phyloP scores from a whole-genome alignment of 345 rosid genomes.

The Eucalyptus polyanthemos region DNA sequence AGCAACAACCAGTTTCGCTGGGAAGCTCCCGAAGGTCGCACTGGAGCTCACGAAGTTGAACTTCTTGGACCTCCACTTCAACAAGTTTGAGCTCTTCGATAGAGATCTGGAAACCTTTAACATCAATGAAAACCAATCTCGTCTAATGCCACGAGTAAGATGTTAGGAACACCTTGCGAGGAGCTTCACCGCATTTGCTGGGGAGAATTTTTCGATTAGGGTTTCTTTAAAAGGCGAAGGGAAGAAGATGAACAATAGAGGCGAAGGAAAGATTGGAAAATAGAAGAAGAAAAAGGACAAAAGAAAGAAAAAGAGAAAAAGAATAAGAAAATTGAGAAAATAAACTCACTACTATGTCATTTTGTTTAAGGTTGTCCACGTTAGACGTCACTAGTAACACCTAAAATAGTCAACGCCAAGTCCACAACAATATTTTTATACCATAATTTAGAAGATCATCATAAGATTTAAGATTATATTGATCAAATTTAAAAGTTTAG shows the following conservation, averaged over 20 bases:
- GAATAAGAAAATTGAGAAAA: not conserved
- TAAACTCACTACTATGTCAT: not conserved
- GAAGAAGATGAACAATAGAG: not conserved
- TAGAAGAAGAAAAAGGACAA: not conserved
- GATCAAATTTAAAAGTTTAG: not conserved
- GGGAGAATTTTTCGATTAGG: not conserved
- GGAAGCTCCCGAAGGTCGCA: constrained; percentile 24
- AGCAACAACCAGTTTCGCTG: constrained; percentile 65
- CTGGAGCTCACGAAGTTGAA: constrained; percentile 32
- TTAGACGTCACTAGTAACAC: no score
- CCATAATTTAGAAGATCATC: not conserved
- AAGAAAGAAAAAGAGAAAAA: not conserved
- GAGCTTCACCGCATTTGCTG: not conserved
- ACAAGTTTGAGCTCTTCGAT: constrained; percentile 66
- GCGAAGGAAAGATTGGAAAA: not conserved
- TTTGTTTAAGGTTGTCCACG: not conserved
- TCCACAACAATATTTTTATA: not conserved
- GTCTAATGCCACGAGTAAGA: not conserved
- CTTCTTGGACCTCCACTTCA: constrained; percentile 57
- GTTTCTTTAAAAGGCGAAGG: not conserved
- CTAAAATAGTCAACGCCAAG: no score
- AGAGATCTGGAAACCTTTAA: constrained; percentile 53
- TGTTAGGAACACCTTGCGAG: not conserved
- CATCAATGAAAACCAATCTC: constrained; percentile 57
- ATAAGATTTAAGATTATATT: not conserved